Conservation (phyloP, 1,139 yeast genomes). For the Scheffersomyces insectosa region DNA sequence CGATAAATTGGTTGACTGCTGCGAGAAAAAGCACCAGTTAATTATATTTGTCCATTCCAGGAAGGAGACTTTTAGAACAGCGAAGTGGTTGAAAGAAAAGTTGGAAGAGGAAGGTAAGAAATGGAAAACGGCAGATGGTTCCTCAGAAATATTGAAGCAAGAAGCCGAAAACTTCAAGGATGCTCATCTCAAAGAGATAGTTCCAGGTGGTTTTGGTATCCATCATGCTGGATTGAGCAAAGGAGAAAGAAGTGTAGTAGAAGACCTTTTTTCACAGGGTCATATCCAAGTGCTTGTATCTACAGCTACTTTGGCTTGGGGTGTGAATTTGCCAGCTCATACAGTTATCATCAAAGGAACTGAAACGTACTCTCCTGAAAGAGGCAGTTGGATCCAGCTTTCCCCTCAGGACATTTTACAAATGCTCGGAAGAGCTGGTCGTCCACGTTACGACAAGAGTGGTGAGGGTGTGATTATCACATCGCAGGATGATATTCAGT, state of each 20-base stretch:
- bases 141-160: slow-evolving; percentile 57
- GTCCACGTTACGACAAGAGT: slow-evolving; percentile 88
- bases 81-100: slow-evolving; percentile 67
- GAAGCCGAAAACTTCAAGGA: slow-evolving; percentile 63
- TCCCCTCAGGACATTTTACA: slow-evolving; percentile 94
- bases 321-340: slow-evolving; percentile 96
- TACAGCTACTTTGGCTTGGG: slow-evolving; percentile 98
- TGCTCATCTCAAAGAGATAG: slow-evolving; percentile 56
- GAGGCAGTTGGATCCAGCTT: slow-evolving; percentile 83
- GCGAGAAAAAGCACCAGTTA: slow-evolving; percentile 62
- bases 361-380: slow-evolving; percentile 88
- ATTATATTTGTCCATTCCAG: slow-evolving; percentile 93
- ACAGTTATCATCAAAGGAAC: slow-evolving; percentile 96
- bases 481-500: slow-evolving; percentile 79
- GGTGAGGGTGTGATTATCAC: slow-evolving; percentile 97
- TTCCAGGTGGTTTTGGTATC: slow-evolving; percentile 79
- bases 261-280: slow-evolving; percentile 87
- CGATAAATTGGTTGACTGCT: slow-evolving; percentile 73
- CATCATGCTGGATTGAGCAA: slow-evolving; percentile 92
- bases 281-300: slow-evolving; percentile 80
- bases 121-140: slow-evolving; percentile 56
- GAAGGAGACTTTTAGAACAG: slow-evolving; percentile 86
- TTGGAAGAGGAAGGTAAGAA: slow-evolving; percentile 57
- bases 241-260: slow-evolving; percentile 74
- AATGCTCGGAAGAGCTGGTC: slow-evolving; percentile 96